A percentile compares a stretch with the other conserved stretches of the same genome.
Conservation (phyloP, 306 rosid genomes). For the Cicer pinnatifidum region DNA sequence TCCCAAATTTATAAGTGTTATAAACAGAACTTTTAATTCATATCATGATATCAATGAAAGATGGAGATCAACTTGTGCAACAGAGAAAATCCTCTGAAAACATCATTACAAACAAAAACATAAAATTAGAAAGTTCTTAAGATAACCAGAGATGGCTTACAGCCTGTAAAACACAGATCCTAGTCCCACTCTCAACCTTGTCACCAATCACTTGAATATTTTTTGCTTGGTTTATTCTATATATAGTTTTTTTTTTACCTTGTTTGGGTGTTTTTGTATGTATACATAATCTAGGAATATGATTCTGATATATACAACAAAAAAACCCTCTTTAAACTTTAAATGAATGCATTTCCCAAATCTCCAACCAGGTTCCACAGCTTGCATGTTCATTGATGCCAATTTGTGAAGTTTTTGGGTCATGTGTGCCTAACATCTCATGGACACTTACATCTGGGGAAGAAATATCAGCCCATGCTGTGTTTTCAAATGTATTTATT, state of each 20-base stretch:
- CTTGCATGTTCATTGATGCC: conserved; percentile 98
- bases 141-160: conserved; percentile 11
- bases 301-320: not conserved
- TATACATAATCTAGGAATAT: not conserved
- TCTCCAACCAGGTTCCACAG: conserved; percentile 78
- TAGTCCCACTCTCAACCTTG: conserved; percentile 14
- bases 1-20: conserved; percentile 6
- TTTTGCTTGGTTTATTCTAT: not conserved
- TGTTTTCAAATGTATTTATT: conserved; percentile 93
- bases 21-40: conserved; percentile 6
- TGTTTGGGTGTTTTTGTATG: conserved; percentile 6
- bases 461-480: conserved; percentile 87
- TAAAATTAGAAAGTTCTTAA: not conserved
- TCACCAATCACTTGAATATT: not conserved
- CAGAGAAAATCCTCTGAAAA: conserved; percentile 11
- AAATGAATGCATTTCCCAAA: conserved; percentile 41
- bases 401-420: conserved; percentile 96
- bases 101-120: not conserved
- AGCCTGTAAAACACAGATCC: conserved; percentile 7
- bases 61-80: conserved; percentile 16
- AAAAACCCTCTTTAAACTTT: not conserved
- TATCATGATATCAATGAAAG: not conserved
- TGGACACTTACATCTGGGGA: conserved; percentile 78
- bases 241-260: conserved; percentile 2
- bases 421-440: conserved; percentile 82